Conservation (phyloP, 768 basidiomycete species). For the Suillus cothurnatus region DNA sequence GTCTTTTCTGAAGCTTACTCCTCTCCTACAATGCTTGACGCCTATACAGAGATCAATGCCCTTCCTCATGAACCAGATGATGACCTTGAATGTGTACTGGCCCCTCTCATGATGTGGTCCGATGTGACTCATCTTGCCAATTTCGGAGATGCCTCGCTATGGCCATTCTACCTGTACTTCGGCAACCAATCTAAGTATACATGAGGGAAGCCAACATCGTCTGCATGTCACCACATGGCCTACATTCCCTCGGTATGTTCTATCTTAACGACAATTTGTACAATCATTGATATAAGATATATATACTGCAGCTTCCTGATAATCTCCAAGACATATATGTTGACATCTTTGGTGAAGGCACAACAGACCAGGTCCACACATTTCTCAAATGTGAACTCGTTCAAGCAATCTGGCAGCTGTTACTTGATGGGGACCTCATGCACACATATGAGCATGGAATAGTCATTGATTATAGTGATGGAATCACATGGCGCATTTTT, state of each 20-base stretch:
- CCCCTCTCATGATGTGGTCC: constrained; percentile 25
- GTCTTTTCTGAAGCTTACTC: constrained; percentile 8
- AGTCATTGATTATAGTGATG: constrained; percentile 19
- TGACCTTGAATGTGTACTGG: constrained; percentile 18
- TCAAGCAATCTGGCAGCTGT: constrained; percentile 20
- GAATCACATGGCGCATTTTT: constrained; percentile 16
- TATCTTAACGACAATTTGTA: too few species aligned
- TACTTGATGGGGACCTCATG: constrained; percentile 26
- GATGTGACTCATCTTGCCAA: constrained; percentile 26
- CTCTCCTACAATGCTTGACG: not conserved
- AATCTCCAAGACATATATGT: too few species aligned
- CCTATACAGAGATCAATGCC: constrained; percentile 10
- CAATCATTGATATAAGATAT: not conserved
- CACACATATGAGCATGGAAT: constrained; percentile 24
- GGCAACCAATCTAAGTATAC: constrained; percentile 21
- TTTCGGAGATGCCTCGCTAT: constrained; percentile 17
- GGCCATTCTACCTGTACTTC: constrained; percentile 19
- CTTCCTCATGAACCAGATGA: constrained; percentile 15
- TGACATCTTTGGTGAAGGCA: not conserved
- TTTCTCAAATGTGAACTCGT: constrained; percentile 20
- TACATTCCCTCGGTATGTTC: constrained; percentile 11
- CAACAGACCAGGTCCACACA: constrained; percentile 5
- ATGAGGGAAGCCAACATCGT: constrained; percentile 12
- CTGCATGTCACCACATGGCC: constrained; percentile 16
- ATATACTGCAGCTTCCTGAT: not conserved